Evolutionary conservation across 768 basidiomycete species (phyloP), one percentile per base, ranked within the genome.

Genomic region (Phylloporus arenicola): DNA sequence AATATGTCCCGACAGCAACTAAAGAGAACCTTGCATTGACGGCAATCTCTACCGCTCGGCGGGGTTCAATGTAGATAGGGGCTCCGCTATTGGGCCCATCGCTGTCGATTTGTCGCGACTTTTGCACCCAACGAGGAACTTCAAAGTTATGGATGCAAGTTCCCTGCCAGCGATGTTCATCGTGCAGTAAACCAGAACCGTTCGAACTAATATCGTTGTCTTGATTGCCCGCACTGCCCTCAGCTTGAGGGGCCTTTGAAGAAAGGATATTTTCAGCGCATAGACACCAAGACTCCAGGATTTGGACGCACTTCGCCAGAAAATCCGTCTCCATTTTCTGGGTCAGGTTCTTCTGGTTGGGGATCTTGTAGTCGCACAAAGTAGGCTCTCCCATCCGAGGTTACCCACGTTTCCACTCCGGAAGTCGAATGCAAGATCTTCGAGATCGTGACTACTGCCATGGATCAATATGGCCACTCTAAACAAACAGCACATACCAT

Each of bases 1-100:
- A 77, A 19, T 74, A 68, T 6, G 84, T 89, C 10, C 93, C 93
- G 27, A 92, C 74, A 8, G 90, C 90, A 49, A 91, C 72, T 30
- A 94, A 59, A 25, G 90, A 92, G 61, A 95, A 93, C 62, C 81
- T 84, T 19, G 73, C 71, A 61, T 94, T 95, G 55, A 92, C 72
- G 4, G 84, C 82, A 9, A 88, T 72, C 10, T 71, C 71, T 33
- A 81, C 76, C 4, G 85, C 87, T 25, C 82, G 77, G 29, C 79
- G 75, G 8, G 86, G 85, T 57, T 88, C 85, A 24, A 78, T 68
- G 54, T 87, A 90, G 65, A 60, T 24, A 61, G 70, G 34, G 45
- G 42, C 16, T 60, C 59, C 33, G 57, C 54, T n/a, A 53, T 61
- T 16, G 63, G 69, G 31, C 14, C 72, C 73, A 7, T 74, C 72